These are phyloP conservation scores for Celoporthe dispersa DNA, from an alignment of 2,329 filamentous ascomycete genomes.

Conservation along the genomic window DNA sequence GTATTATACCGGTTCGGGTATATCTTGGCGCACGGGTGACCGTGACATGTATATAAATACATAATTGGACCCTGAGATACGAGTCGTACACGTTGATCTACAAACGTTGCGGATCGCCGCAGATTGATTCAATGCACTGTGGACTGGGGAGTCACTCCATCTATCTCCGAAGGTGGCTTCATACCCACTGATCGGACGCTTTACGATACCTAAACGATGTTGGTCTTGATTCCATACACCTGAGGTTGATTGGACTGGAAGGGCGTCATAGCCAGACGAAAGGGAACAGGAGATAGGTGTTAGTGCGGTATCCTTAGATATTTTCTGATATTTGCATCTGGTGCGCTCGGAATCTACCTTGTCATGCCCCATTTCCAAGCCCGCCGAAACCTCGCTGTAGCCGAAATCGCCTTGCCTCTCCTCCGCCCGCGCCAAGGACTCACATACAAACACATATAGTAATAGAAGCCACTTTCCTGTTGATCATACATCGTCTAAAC, in stretches of 20 bases:
- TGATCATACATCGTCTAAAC: background rate
- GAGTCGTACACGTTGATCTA: background rate
- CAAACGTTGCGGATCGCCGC: background rate
- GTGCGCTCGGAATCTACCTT: background rate
- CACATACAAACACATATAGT: background rate
- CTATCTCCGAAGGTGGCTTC: background rate
- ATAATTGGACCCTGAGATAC: conserved; percentile 1
- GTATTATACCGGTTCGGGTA: background rate
- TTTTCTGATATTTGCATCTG: background rate
- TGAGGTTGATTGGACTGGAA: too few relatives aligned
- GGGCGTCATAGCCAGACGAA: too few relatives aligned
- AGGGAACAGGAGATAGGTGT: too few relatives aligned
- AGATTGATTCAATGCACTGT: background rate
- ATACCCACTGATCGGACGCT: too few relatives aligned
- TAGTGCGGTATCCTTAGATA: background rate
- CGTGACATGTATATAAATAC: background rate
- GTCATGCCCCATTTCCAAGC: background rate
- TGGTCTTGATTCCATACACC: too few relatives aligned
- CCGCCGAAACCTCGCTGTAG: background rate
- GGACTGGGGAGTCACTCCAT: background rate
- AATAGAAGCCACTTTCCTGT: background rate
- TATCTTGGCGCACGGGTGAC: background rate
- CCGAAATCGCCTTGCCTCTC: background rate
- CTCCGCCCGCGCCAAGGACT: background rate
- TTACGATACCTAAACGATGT: background rate